These are phyloP conservation scores for Lagenaria siceraria DNA, from an alignment of 306 rosid genomes.

Conservation along the genomic window DNA sequence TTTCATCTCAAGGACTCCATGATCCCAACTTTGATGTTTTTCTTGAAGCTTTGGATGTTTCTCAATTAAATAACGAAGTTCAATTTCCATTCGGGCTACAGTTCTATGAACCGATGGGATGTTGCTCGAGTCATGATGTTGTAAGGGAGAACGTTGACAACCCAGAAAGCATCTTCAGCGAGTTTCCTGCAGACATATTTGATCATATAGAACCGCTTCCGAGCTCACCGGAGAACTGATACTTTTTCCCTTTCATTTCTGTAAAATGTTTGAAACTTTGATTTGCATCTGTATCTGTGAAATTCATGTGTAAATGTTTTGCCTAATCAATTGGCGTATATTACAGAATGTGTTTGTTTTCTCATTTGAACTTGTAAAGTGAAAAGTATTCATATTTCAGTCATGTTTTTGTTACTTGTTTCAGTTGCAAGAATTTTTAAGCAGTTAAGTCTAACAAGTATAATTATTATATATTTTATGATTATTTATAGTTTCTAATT, in stretches of 20 bases:
- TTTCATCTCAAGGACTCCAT: slow-evolving; percentile 28
- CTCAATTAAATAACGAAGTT: slow-evolving; percentile 26
- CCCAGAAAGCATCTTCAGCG: slow-evolving; percentile 43
- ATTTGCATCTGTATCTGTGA: not conserved
- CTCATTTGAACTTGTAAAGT: not conserved
- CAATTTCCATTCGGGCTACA: slow-evolving; percentile 22
- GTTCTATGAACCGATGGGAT: slow-evolving; percentile 28
- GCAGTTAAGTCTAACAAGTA: too few relatives aligned
- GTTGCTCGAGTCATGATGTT: slow-evolving; percentile 21
- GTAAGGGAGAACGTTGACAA: slow-evolving; percentile 11
- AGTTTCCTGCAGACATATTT: slow-evolving; percentile 60
- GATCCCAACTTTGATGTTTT: slow-evolving; percentile 28
- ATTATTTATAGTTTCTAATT: too few relatives aligned
- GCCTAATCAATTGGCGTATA: not conserved
- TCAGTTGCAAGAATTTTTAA: not conserved
- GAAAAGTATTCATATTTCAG: not conserved
- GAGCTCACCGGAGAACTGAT: slow-evolving; percentile 1
- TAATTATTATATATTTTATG: too few relatives aligned
- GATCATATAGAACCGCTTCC: slow-evolving; percentile 39
- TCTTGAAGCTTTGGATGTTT: slow-evolving; percentile 24
- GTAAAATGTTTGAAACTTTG: not conserved
- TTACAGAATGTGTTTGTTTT: not conserved
- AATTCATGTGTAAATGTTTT: not conserved
- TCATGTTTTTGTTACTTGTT: not conserved
- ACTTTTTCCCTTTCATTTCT: not conserved